A percentile compares a stretch with the other conserved stretches of the same genome.
Evolutionary conservation across 352 stramenopile species (phyloP).

Genomic region (Globisporangium abappressorium): DNA sequence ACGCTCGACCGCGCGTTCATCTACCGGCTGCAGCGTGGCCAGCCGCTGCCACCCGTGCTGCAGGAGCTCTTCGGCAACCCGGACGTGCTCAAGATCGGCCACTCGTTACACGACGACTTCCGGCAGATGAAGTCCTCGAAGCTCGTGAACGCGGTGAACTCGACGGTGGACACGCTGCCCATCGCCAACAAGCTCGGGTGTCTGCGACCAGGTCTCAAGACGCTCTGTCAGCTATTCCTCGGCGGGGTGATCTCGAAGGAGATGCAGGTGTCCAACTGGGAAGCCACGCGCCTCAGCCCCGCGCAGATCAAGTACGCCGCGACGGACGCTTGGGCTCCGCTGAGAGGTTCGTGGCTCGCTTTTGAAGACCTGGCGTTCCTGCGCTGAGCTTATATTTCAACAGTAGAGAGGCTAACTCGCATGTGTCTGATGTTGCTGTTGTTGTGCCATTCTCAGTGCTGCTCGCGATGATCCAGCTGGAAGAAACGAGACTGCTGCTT

Average conservation of each 20-base stretch:
- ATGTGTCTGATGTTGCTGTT: neutral
- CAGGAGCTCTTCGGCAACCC: constrained; percentile 55
- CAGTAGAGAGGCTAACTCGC: neutral
- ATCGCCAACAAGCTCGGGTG: constrained; percentile 78
- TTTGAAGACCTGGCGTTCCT: neutral
- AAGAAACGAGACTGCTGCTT: constrained; percentile 50
- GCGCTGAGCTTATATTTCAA: neutral
- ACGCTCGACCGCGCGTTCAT: constrained; percentile 74
- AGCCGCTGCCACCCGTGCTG: constrained; percentile 53
- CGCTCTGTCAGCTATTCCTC: constrained; percentile 74
- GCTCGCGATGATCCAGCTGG: constrained; percentile 68
- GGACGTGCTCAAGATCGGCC: constrained; percentile 69
- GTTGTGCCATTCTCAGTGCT: constrained; percentile 42
- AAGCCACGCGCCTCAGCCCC: constrained; percentile 52
- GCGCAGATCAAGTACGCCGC: constrained; percentile 80
- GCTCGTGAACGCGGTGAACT: constrained; percentile 57
- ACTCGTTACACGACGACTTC: constrained; percentile 78
- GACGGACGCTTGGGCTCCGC: constrained; percentile 73
- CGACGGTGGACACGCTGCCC: constrained; percentile 78
- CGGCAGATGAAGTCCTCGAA: constrained; percentile 51
- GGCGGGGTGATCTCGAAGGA: constrained; percentile 67
- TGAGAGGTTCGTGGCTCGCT: constrained; percentile 45
- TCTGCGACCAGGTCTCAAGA: constrained; percentile 66
- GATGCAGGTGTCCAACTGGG: constrained; percentile 88
- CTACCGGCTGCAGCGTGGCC: constrained; percentile 57